phyloP scores from a whole-genome alignment of 2,329 filamentous ascomycete species.

The Alternaria angustiovoidea region DNA sequence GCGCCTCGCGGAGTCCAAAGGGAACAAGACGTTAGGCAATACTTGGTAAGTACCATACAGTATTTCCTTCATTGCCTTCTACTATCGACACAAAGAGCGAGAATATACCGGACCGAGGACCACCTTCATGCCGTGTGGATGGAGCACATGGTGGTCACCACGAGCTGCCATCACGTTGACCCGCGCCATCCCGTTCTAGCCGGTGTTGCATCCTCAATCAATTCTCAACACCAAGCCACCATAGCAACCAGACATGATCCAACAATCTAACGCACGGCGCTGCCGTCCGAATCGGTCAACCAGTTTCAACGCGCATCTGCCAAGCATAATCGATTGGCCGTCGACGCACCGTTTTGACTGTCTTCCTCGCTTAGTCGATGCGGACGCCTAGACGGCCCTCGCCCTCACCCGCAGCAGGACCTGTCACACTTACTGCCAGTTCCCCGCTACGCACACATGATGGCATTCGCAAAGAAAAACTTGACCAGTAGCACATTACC shows the following conservation, averaged over 20 bases:
- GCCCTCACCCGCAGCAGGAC: conserved; percentile 41
- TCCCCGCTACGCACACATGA: conserved; percentile 26
- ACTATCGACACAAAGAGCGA: conserved; percentile 27
- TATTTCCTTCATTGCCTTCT: conserved; percentile 14
- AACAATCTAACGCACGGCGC: conserved; percentile 31
- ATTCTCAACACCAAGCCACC: conserved; percentile 34
- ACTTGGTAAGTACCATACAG: conserved; percentile 72
- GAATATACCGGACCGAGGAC: conserved; percentile 29
- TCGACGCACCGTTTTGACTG: conserved; percentile 24
- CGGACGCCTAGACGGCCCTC: conserved; percentile 41
- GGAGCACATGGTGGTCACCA: conserved; percentile 18
- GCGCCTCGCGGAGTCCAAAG: conserved; percentile 86
- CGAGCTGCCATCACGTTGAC: conserved; percentile 22
- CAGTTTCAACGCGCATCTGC: conserved; percentile 44
- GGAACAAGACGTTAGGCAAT: conserved; percentile 90
- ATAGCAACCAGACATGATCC: conserved; percentile 26
- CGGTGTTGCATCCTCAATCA: conserved; percentile 26
- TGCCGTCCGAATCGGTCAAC: conserved; percentile 21
- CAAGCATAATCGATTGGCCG: conserved; percentile 45
- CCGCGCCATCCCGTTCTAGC: conserved; percentile 23
- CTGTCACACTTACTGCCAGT: conserved; percentile 41
- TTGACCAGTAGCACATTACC: conserved; percentile 8
- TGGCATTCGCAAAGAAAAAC: conserved; percentile 26
- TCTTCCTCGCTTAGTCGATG: conserved; percentile 43
- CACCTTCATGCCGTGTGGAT: conserved; percentile 12